phyloP scores from a whole-genome alignment of 805 yeast genomes.

The Lachancea dasiensis region DNA sequence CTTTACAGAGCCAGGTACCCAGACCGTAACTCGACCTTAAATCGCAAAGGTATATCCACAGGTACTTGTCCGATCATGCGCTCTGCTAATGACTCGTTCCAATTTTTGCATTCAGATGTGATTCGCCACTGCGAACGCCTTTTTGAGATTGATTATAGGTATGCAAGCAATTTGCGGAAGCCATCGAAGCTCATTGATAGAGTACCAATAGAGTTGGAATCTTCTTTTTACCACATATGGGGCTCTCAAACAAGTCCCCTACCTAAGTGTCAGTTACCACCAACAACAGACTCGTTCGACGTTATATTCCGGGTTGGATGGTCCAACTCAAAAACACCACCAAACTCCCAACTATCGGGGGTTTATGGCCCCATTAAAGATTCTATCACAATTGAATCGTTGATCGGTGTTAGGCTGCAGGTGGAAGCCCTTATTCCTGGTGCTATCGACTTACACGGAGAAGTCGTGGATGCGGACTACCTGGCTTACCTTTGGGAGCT shows the following conservation, averaged over 20 bases:
- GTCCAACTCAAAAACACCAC: no score
- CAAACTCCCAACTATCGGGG: no score
- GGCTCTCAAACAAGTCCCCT: constrained; percentile 6
- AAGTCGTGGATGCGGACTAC: no score
- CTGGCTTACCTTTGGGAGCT: no score
- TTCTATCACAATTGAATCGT: no score
- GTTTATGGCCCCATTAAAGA: no score
- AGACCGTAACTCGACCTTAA: no score
- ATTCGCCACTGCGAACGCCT: constrained; percentile 15
- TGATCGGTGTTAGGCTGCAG: no score
- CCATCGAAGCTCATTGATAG: constrained; percentile 35
- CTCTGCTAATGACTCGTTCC: background rate
- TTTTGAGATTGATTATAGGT: constrained; percentile 41
- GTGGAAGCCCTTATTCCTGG: no score
- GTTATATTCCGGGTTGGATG: no score
- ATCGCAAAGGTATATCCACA: background rate
- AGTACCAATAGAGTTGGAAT: constrained; percentile 29
- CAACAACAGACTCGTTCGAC: constrained; percentile 29
- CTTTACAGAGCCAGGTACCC: no score
- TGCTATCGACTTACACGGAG: no score
- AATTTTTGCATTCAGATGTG: constrained; percentile 1
- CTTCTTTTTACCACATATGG: constrained; percentile 32
- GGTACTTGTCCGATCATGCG: background rate
- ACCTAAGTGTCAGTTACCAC: constrained; percentile 12
- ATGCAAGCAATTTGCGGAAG: constrained; percentile 35